Percentiles rank a stretch among this genome's conserved stretches.
Conservation (phyloP, 495 filamentous ascomycete species). For the Neurospora tetraspora region DNA sequence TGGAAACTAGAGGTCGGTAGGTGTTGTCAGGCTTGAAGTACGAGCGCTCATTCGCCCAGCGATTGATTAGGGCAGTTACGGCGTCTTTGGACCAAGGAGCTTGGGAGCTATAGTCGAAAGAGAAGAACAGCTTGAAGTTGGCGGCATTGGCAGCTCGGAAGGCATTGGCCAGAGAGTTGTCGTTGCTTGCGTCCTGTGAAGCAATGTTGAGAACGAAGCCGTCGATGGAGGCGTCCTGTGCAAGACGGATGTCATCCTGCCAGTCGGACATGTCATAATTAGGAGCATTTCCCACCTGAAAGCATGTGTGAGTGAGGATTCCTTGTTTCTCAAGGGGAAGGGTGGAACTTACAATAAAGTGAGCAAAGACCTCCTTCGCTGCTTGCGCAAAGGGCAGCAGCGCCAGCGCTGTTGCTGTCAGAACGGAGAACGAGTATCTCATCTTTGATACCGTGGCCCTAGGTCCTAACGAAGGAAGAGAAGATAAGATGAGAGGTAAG, state of each 20-base stretch:
- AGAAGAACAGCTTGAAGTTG: constrained; percentile 51
- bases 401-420: background rate
- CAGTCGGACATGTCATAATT: constrained; percentile 41
- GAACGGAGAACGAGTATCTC: constrained; percentile 3
- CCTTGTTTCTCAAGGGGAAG: background rate
- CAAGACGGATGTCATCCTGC: constrained; percentile 45
- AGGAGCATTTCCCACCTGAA: constrained; percentile 19
- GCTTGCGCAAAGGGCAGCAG: constrained; percentile 4
- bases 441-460: background rate
- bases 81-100: constrained; percentile 23
- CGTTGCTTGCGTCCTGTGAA: constrained; percentile 33
- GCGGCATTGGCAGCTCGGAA: constrained; percentile 46
- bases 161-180: constrained; percentile 35
- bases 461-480: background rate
- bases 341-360: constrained; percentile 12
- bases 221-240: constrained; percentile 45
- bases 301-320: background rate
- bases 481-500: background rate
- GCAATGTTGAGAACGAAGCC: constrained; percentile 52
- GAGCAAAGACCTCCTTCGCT: constrained; percentile 17
- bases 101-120: constrained; percentile 44
- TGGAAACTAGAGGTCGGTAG: constrained; percentile 26
- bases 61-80: constrained; percentile 37
- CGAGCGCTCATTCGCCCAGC: constrained; percentile 34
- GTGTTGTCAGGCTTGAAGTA: constrained; percentile 44